Evolutionary conservation across 169 alveolate genomes (phyloP), one percentile per base, ranked within the genome.

Genomic region (Cryptosporidium sp.): DNA sequence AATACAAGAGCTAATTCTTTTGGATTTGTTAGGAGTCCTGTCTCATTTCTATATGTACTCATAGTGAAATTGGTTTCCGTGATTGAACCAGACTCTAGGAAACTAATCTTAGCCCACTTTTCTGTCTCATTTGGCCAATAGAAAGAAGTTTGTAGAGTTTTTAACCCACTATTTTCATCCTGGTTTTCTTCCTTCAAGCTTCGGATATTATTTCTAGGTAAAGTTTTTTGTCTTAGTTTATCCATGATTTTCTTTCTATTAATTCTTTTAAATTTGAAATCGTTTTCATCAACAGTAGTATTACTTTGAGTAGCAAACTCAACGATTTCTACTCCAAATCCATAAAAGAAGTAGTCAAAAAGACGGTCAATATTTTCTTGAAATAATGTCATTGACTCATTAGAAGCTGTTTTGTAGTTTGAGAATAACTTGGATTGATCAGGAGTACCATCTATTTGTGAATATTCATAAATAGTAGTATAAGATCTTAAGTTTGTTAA

Each of bases 81-180:
- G 2, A 80, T 26, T 26, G 73, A 21, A 29, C 75, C 89, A 8
- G 89, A 80, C 48, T 80, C 75, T 43, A 80, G 4, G 23, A 80
- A 80, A n/a, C 69, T 37, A 31, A 80, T 65, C 70, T 62, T 59
- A 26, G 89, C 89, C 89, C 89, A 80, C 39, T 80, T 80, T 41
- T 80, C 75, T 9, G 58, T 43, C 18, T 80, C 89, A 23, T 80
- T 65, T 61, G 89, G 89, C 89, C 89, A 80, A 50, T 43, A 80
- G 26, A 80, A 62, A 6, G 89, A 31, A 10, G 43, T 45, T 37
- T 43, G 41, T n/a, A 65, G 43, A 9, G n/a, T 39, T 21, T 21
- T 31, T 21, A 31, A 43, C 9, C 45, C 39, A 21, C 7, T 41
- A 3, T 43, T 65, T n/a, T 31, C 71, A 31, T 33, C 52, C 3